Conservation (phyloP, 1,284 basidiomycete genomes). For the Neonothopanus nambi region DNA sequence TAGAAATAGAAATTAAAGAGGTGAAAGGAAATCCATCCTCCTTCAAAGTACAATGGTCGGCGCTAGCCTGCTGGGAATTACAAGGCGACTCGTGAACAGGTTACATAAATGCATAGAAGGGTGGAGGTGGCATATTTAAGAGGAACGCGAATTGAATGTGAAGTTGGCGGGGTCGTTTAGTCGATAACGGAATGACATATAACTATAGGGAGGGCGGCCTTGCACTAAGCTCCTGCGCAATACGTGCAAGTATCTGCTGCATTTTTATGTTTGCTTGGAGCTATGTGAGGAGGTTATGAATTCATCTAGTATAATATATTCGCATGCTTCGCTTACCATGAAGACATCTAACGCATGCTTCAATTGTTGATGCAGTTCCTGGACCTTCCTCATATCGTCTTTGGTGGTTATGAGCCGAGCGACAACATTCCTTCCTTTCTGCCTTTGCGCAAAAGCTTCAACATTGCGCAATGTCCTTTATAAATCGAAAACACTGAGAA, state of each 20-base stretch:
- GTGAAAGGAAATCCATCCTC: no score
- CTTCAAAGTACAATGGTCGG: no score
- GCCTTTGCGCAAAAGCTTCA: not conserved
- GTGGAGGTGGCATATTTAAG: no score
- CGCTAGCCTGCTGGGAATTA: no score
- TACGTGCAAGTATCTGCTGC: slow-evolving; percentile 2
- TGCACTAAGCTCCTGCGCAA: no score
- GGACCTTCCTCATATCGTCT: slow-evolving; percentile 1
- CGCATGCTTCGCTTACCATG: not conserved
- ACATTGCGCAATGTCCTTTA: not conserved
- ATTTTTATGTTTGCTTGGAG: slow-evolving; percentile 8
- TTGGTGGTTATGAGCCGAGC: not conserved
- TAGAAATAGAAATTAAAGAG: no score
- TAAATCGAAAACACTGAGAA: not conserved
- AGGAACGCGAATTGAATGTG: no score
- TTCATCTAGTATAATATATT: not conserved
- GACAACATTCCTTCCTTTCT: not conserved
- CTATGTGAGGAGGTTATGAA: not conserved
- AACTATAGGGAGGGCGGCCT: no score
- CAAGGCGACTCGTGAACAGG: no score
- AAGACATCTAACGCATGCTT: slow-evolving; percentile 9
- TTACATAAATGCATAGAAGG: no score
- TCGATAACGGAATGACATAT: no score
- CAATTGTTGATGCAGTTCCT: not conserved
- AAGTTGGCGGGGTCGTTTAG: no score